These are phyloP conservation scores for Polyporus tsugae DNA, from an alignment of 1,284 basidiomycete genomes.

Conservation along the genomic window DNA sequence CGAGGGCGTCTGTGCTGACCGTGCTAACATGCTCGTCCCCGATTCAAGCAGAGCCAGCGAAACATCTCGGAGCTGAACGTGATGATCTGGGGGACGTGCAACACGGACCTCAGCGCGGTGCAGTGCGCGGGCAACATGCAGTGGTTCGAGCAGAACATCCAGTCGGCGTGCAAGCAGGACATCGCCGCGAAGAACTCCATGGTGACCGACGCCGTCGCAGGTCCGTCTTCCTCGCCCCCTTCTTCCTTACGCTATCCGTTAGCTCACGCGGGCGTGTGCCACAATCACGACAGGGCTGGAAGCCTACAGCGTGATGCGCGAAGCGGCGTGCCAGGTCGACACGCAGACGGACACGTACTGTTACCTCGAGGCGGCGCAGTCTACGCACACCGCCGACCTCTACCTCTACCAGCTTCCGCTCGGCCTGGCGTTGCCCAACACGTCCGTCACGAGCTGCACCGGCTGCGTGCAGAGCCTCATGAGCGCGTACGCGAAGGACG, in stretches of 20 bases:
- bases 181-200: slow-evolving; percentile 56
- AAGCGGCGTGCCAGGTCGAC: slow-evolving; percentile 63
- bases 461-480: slow-evolving; percentile 65
- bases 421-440: slow-evolving; percentile 57
- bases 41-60: slow-evolving; percentile 59
- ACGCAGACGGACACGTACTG: slow-evolving; percentile 69
- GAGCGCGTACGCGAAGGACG: slow-evolving; percentile 49
- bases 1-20: slow-evolving; percentile 16
- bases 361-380: slow-evolving; percentile 66
- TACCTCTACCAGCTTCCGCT: slow-evolving; percentile 74
- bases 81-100: slow-evolving; percentile 81
- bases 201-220: slow-evolving; percentile 59
- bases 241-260: background rate
- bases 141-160: slow-evolving; percentile 61
- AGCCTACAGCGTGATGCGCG: slow-evolving; percentile 65
- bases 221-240: slow-evolving; percentile 45
- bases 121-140: slow-evolving; percentile 70
- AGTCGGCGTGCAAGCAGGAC: slow-evolving; percentile 60
- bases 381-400: slow-evolving; percentile 61
- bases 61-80: slow-evolving; percentile 72
- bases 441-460: slow-evolving; percentile 60
- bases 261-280: background rate
- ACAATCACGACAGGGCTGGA: slow-evolving; percentile 54
- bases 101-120: slow-evolving; percentile 56
- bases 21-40: slow-evolving; percentile 21